phyloP scores from a whole-genome alignment of 306 rosid genomes.

The Boehmeria nivea region DNA sequence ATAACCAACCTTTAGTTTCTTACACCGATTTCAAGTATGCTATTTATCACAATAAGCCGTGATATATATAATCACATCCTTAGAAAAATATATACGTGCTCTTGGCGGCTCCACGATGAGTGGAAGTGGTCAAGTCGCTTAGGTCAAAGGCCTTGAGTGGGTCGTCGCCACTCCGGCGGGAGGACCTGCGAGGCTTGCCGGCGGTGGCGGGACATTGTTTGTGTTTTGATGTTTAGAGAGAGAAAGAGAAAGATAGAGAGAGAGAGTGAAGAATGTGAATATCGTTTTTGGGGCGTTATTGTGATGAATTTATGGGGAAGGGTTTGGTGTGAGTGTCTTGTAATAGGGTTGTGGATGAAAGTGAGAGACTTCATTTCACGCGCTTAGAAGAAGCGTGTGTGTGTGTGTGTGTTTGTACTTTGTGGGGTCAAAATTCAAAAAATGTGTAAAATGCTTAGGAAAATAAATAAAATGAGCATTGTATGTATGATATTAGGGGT shows the following conservation, averaged over 20 bases:
- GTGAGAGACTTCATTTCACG: neutral
- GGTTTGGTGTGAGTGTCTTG: neutral
- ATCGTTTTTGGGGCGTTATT: neutral
- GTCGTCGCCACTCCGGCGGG: constrained; percentile 20
- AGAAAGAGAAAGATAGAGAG: neutral
- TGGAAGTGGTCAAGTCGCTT: neutral
- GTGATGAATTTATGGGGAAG: constrained; percentile 10
- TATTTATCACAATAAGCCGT: no score
- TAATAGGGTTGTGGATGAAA: neutral
- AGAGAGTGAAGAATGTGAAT: constrained; percentile 2
- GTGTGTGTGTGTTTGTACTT: no score
- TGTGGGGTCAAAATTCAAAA: no score
- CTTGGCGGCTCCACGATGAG: neutral
- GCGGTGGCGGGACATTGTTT: constrained; percentile 30
- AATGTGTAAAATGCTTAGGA: no score
- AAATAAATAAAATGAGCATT: no score
- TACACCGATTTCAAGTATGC: no score
- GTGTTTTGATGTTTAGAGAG: neutral
- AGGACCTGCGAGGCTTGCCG: constrained; percentile 24
- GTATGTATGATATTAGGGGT: no score
- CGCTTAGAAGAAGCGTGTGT: no score
- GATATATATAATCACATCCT: no score
- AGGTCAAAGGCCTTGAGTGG: constrained; percentile 5
- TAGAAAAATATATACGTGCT: no score
- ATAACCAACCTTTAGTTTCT: no score